These are phyloP conservation scores for Scheffersomyces amazonensis DNA, from an alignment of 805 yeast species.

Conservation along the genomic window DNA sequence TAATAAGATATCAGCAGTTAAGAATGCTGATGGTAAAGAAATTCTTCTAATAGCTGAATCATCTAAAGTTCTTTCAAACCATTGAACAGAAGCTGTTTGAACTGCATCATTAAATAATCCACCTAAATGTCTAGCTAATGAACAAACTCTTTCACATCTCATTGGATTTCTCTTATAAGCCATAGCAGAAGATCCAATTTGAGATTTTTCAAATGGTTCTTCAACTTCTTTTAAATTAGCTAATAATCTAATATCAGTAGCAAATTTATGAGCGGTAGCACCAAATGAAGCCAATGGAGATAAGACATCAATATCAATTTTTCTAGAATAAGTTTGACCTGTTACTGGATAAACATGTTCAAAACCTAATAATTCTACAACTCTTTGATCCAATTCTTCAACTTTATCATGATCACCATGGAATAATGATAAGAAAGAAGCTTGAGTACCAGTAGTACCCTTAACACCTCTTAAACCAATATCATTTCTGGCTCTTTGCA, in stretches of 20 bases:
- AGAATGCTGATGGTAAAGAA: constrained; percentile 92
- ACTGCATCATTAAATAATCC: constrained; percentile 89
- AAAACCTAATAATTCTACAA: constrained; percentile 89
- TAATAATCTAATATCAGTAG: constrained; percentile 91
- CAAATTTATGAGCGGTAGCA: constrained; percentile 95
- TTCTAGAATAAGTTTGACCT: constrained; percentile 98
- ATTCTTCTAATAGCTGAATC: constrained; percentile 98
- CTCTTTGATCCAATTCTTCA: constrained; percentile 86
- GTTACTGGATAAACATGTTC: constrained; percentile 96
- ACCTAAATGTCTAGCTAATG: constrained; percentile 94
- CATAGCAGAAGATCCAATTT: constrained; percentile 98
- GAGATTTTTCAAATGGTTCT: constrained; percentile 98
- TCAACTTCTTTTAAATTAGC: constrained; percentile 97
- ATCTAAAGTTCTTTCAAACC: constrained; percentile 99
- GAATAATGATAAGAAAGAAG: constrained; percentile 89
- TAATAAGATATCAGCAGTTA: constrained; percentile 90
- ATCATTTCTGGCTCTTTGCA: constrained; percentile 94
- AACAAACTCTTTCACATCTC: constrained; percentile 98
- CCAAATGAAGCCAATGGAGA: constrained; percentile 94
- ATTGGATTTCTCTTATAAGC: constrained; percentile 99
- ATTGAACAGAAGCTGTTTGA: constrained; percentile 96
- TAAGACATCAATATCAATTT: constrained; percentile 92
- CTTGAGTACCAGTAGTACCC: constrained; percentile 99
- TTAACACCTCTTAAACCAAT: constrained; percentile 96
- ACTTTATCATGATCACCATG: constrained; percentile 97